phyloP scores from a whole-genome alignment of 371 early-diverging fungal species.

The Racocetra persica region DNA sequence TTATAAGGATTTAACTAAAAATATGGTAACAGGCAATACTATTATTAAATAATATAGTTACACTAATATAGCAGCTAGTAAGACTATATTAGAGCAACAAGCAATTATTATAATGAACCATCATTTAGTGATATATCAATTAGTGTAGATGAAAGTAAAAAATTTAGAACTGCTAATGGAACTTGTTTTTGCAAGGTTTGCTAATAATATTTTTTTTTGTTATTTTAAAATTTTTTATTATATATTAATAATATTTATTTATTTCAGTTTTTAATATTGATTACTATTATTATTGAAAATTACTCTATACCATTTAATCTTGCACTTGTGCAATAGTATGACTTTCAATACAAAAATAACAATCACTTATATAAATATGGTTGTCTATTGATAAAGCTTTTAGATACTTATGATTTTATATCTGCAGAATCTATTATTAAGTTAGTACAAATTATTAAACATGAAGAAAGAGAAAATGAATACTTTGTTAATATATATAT shows the following conservation, averaged over 20 bases:
- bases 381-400: not conserved
- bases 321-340: constrained; percentile 7
- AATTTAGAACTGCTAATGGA: not conserved
- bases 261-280: not conserved
- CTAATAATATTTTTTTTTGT: not conserved
- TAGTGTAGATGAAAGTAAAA: not conserved
- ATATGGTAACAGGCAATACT: not conserved
- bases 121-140: constrained; percentile 20
- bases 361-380: not conserved
- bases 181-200: constrained; percentile 18
- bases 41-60: not conserved
- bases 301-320: not conserved
- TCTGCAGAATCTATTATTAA: not conserved
- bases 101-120: constrained; percentile 4
- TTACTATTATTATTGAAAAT: not conserved
- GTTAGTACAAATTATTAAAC: not conserved
- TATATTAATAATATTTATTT: not conserved
- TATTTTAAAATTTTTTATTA: not conserved
- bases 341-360: constrained; percentile 2
- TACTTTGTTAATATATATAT: constrained; percentile 10
- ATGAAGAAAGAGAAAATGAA: not conserved
- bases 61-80: not conserved
- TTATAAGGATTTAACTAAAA: not conserved
- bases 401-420: constrained; percentile 3
- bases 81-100: not conserved